A percentile compares a stretch with the other conserved stretches of the same genome.
Conservation (phyloP, 1,139 yeast genomes). For the Candida gigantensis region DNA sequence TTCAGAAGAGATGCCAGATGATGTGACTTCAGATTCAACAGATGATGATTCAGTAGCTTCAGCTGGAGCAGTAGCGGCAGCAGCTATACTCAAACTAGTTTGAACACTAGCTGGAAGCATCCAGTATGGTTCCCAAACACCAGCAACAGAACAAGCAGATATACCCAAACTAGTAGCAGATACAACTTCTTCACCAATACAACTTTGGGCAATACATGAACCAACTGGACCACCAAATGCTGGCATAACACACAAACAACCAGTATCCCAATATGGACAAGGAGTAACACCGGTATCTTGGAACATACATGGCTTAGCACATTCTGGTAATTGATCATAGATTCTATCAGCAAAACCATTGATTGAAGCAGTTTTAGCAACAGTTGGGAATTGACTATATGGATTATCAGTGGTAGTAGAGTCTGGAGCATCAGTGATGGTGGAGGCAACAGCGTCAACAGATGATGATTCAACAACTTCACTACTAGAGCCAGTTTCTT, state of each 20-base stretch:
- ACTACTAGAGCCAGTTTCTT: too few species aligned
- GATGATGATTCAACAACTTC: too few species aligned
- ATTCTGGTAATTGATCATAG: slow-evolving; percentile 26
- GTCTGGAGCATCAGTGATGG: not conserved
- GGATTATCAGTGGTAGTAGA: not conserved
- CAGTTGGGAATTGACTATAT: slow-evolving; percentile 34
- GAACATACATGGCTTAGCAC: slow-evolving; percentile 31
- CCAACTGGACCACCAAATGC: slow-evolving; percentile 29
- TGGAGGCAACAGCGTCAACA: too few species aligned
- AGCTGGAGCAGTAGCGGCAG: slow-evolving; percentile 14
- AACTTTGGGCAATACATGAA: slow-evolving; percentile 30
- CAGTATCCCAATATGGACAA: slow-evolving; percentile 44
- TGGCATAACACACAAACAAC: slow-evolving; percentile 40
- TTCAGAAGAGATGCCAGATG: slow-evolving; percentile 2
- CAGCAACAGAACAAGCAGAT: slow-evolving; percentile 29
- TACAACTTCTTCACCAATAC: slow-evolving; percentile 26
- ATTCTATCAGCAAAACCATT: slow-evolving; percentile 48
- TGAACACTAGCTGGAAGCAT: slow-evolving; percentile 20
- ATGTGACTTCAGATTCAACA: slow-evolving; percentile 1
- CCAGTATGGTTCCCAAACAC: slow-evolving; percentile 30
- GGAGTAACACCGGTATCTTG: slow-evolving; percentile 28
- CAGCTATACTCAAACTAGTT: slow-evolving; percentile 10
- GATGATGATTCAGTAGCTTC: slow-evolving; percentile 8
- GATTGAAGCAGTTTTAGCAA: slow-evolving; percentile 39
- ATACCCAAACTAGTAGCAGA: slow-evolving; percentile 26